Percentiles rank a stretch among this genome's conserved stretches.
Conservation (phyloP, 2,329 filamentous ascomycete genomes). For the Annulohypoxylon truncatum region DNA sequence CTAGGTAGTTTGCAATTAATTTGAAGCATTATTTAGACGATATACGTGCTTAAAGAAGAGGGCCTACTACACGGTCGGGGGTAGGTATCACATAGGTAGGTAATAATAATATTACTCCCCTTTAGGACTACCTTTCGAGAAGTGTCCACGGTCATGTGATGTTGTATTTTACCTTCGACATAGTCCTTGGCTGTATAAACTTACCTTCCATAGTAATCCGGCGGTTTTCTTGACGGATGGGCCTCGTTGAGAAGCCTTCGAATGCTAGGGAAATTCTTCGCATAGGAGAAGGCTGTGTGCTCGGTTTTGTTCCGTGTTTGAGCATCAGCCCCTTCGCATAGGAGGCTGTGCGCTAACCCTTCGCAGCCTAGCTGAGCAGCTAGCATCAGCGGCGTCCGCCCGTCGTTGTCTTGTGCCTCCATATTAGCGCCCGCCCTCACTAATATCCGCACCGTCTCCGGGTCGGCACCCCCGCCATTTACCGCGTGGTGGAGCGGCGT, state of each 20-base stretch:
- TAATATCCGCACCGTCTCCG: background rate
- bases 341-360: background rate
- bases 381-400: conserved; percentile 4
- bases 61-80: no score
- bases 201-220: no score
- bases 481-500: conserved; percentile 4
- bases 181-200: no score
- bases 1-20: no score
- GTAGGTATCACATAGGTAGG: no score
- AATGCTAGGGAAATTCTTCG: background rate
- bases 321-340: background rate
- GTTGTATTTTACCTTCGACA: no score
- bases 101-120: no score
- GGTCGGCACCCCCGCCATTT: background rate
- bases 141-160: no score
- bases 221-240: no score
- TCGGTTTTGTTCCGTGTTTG: background rate
- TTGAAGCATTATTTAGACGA: no score
- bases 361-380: background rate
- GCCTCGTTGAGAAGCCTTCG: background rate
- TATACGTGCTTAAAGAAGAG: no score
- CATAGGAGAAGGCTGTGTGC: background rate
- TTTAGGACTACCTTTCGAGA: no score
- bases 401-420: background rate
- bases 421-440: background rate